Evolutionary conservation across 768 basidiomycete genomes (phyloP), one percentile per base, ranked within the genome.

Genomic region (Rhodosporidiobolus sp.): DNA sequence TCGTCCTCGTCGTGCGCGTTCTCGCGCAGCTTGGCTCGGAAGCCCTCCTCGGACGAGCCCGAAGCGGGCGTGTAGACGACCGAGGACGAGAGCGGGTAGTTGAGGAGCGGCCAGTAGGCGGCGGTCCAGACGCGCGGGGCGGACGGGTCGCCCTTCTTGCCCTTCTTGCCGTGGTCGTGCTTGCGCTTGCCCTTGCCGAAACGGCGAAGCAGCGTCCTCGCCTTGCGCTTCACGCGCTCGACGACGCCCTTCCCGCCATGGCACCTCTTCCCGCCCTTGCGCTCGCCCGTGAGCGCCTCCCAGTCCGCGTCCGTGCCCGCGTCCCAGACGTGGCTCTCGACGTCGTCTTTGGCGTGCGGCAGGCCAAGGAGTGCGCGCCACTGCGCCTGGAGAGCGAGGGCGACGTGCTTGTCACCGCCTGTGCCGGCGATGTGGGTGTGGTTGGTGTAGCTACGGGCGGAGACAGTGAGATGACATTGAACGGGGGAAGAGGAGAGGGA

Each of bases 71-170:
- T 59, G 38, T 50, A 34, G 46, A 54, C 48, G 28, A 67, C 22
- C 35, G 74, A 70, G 46, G 67, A 50, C 24, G 30, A 35, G 59
- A 63, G 12, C 22, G 70, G 67, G 61, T 65, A 71, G 63, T 63
- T 71, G 9, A 73, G 62, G 58, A 65, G 72, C 89, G 94, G 93
- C 81, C 90, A 95, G 81, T 98, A 96, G 49, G 86, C 85, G 75
- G 92, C 90, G 69, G 92, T 87, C 91, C 91, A 93, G 17, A 79
- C 67, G 88, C 90, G 1, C 82, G 85, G 4, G 79, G 38, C 38
- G 38, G 38, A 43, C 8, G 81, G 43, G 77, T 81, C 38, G 46
- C 45, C 50, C 85, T 82, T 9, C 32, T 61, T 35, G 34, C 14
- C 35, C 17, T 61, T 11, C 35, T 48, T 50, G 60, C 30, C 30